phyloP scores from a whole-genome alignment of 495 filamentous ascomycete species.

The Lasiosphaeria ovina region DNA sequence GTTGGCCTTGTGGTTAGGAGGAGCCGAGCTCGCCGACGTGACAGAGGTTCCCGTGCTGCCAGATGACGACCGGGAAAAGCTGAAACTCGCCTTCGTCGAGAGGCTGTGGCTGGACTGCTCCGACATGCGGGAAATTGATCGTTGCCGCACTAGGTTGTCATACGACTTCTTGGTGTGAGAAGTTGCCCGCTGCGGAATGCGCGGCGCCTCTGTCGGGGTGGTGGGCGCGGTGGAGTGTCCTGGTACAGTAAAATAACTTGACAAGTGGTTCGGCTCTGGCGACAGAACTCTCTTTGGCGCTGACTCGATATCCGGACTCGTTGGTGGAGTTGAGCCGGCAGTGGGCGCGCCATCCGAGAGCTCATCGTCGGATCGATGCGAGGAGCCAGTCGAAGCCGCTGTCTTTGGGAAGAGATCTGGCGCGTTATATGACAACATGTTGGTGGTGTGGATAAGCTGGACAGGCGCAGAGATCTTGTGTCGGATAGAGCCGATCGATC shows the following conservation, averaged over 20 bases:
- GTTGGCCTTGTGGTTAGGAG: slow-evolving; percentile 38
- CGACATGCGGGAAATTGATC: slow-evolving; percentile 53
- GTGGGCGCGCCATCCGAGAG: slow-evolving; percentile 60
- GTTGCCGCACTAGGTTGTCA: slow-evolving; percentile 60
- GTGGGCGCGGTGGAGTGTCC: slow-evolving; percentile 40
- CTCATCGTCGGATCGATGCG: slow-evolving; percentile 55
- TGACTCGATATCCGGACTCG: slow-evolving; percentile 73
- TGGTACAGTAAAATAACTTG: slow-evolving; percentile 68
- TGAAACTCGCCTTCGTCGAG: slow-evolving; percentile 46
- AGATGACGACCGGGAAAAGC: slow-evolving; percentile 48
- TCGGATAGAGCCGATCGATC: slow-evolving; percentile 39
- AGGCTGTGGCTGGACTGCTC: slow-evolving; percentile 43
- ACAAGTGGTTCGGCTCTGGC: slow-evolving; percentile 73
- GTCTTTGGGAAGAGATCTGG: slow-evolving; percentile 66
- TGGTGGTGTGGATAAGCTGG: slow-evolving; percentile 87
- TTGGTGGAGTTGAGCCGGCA: slow-evolving; percentile 56
- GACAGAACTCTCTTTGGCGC: slow-evolving; percentile 55
- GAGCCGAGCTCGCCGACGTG: slow-evolving; percentile 29
- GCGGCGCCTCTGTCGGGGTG: slow-evolving; percentile 49
- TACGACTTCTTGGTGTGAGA: slow-evolving; percentile 78
- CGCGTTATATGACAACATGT: slow-evolving; percentile 91
- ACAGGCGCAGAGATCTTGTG: slow-evolving; percentile 83
- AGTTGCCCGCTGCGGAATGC: slow-evolving; percentile 69
- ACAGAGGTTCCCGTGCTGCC: slow-evolving; percentile 46
- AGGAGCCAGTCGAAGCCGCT: slow-evolving; percentile 56